phyloP scores from a whole-genome alignment of 495 filamentous ascomycete genomes.

The Poronia punctata region DNA sequence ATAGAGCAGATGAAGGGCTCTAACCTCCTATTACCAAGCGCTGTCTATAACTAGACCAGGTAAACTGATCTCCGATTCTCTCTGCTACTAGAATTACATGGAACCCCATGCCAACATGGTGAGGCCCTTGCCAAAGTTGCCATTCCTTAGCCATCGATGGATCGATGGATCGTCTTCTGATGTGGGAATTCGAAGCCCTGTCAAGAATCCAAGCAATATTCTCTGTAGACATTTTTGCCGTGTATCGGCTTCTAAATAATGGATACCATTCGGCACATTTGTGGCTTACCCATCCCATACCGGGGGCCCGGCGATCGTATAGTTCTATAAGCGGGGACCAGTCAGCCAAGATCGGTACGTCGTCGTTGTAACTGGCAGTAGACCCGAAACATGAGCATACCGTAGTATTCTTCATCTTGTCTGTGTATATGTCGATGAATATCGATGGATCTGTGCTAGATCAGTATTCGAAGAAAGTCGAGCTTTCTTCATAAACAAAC shows the following conservation, averaged over 20 bases:
- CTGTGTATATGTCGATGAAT: slow-evolving; percentile 43
- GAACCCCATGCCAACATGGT: too few relatives aligned
- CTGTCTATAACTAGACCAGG: not conserved
- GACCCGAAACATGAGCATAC: slow-evolving; percentile 20
- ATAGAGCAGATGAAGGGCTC: slow-evolving; percentile 6
- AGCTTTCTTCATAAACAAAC: too few relatives aligned
- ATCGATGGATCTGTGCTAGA: slow-evolving; percentile 39
- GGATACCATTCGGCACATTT: too few relatives aligned
- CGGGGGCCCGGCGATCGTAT: slow-evolving; percentile 37
- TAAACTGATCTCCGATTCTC: not conserved
- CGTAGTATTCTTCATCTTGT: slow-evolving; percentile 23
- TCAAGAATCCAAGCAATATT: slow-evolving; percentile 26
- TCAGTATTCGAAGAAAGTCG: not conserved
- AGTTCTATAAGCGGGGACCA: slow-evolving; percentile 24
- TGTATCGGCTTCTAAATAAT: too few relatives aligned
- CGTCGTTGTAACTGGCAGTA: too few relatives aligned
- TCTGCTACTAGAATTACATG: too few relatives aligned
- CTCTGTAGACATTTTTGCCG: too few relatives aligned
- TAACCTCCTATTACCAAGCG: not conserved
- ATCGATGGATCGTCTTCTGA: too few relatives aligned
- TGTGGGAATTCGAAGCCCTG: not conserved
- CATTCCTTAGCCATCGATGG: too few relatives aligned
- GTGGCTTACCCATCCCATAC: slow-evolving; percentile 38
- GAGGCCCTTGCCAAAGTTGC: too few relatives aligned
- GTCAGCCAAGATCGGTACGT: not conserved